Evolutionary conservation across 176 grass and related monocot genomes (phyloP), one percentile per base, ranked within the genome.

Genomic region (Ensete glaucum): DNA sequence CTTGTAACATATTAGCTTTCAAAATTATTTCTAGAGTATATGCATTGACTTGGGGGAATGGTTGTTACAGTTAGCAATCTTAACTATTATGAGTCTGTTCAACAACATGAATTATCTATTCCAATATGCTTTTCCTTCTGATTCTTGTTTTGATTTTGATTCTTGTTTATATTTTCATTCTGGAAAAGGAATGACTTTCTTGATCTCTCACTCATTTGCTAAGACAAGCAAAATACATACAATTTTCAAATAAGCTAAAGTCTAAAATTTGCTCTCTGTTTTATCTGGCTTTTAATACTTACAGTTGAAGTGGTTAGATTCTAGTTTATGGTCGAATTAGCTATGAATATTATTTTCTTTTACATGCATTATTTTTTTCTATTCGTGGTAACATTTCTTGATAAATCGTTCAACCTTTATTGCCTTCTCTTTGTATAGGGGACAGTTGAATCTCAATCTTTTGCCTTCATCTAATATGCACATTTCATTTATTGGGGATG

Each of bases 401-500:
- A 43, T 15, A 49, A 48, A 17, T 21, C 52, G 1, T 52, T 70
- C 5, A 70, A 20, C 9, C 8, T 1, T 19, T 79, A 67, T 58
- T 73, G 24, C 52, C 57, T 75, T 57, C 73, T 83, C 80, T 48
- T 62, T 87, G 3, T 54, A 73, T 84, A 98, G 90, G 86, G 95
- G 90, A 69, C 87, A 82, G 55, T 72, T 98, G 15, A 87, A 88
- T 82, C 83, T 98, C 76, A 86, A 59, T 73, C 81, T 93, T 73
- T 72, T 90, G 17, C 86, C 90, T 52, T 87, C 90, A 50, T 99
- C 88, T 23, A 85, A 81, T 76, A 82, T 99, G 84, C 52, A 48
- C 25, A 76, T 99, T 72, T 84, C 88, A 64, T 99, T 87, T 57
- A 68, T 79, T 64, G 86, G 84, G 77, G 95, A 99, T 82, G 86